A percentile compares a stretch with the other conserved stretches of the same genome.
These are phyloP conservation scores for Venturia asperata DNA, from an alignment of 2,329 filamentous ascomycete genomes.

Conservation along the genomic window DNA sequence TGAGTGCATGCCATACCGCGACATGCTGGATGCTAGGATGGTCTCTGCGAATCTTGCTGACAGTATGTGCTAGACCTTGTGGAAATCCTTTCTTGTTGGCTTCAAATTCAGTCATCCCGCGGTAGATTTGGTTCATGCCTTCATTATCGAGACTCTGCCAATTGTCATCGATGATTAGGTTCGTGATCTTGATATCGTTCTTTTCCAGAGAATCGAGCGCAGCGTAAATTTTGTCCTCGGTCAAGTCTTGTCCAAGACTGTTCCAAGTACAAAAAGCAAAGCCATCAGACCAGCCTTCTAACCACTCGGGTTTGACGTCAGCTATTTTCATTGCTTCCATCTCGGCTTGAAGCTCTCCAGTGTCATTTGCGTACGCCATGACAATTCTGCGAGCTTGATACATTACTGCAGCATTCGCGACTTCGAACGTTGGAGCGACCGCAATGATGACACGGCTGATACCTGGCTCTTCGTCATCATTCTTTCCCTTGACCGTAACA, in stretches of 20 bases:
- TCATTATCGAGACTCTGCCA: slow-evolving; percentile 69
- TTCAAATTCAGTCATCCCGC: slow-evolving; percentile 63
- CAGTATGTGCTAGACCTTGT: slow-evolving; percentile 63
- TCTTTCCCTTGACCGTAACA: slow-evolving; percentile 62
- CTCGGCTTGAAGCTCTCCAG: slow-evolving; percentile 42
- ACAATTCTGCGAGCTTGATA: slow-evolving; percentile 74
- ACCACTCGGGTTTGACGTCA: slow-evolving; percentile 57
- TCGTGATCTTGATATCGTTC: slow-evolving; percentile 68
- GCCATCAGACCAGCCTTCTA: slow-evolving; percentile 85
- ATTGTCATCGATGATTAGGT: slow-evolving; percentile 92
- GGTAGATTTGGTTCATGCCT: slow-evolving; percentile 45
- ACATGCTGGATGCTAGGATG: slow-evolving; percentile 73
- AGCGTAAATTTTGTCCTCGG: slow-evolving; percentile 67
- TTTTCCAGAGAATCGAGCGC: slow-evolving; percentile 66
- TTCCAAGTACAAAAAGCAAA: slow-evolving; percentile 98
- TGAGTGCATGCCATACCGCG: slow-evolving; percentile 87
- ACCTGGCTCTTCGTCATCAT: slow-evolving; percentile 54
- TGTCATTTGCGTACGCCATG: slow-evolving; percentile 37
- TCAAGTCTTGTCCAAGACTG: slow-evolving; percentile 74
- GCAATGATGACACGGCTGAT: slow-evolving; percentile 61
- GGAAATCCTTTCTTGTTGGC: slow-evolving; percentile 76
- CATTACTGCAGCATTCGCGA: slow-evolving; percentile 71
- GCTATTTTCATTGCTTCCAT: slow-evolving; percentile 40
- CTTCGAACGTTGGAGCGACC: slow-evolving; percentile 64
- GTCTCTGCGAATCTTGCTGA: slow-evolving; percentile 59